These are phyloP conservation scores for Nevesoporus exiguus DNA, from an alignment of 768 basidiomycete genomes.

Conservation along the genomic window DNA sequence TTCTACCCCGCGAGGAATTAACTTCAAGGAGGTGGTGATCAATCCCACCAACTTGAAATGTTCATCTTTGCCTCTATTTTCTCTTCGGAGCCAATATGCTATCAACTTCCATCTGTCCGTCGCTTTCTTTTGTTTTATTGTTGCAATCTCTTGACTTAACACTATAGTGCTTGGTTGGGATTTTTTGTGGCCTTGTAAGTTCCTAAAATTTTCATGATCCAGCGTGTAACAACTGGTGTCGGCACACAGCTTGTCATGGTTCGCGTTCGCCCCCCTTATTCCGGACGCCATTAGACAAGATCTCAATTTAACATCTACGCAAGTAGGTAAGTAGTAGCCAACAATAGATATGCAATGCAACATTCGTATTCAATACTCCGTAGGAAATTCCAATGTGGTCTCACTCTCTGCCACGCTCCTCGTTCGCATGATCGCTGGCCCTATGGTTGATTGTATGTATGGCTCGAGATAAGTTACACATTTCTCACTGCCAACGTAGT, in stretches of 20 bases:
- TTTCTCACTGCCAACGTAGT: not conserved
- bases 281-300: constrained; percentile 54
- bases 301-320: constrained; percentile 42
- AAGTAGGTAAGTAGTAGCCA: constrained; percentile 36
- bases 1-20: not conserved
- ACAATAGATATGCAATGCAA: not conserved
- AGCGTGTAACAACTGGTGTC: not conserved
- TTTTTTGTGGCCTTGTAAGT: constrained; percentile 8
- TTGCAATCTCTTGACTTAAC: not conserved
- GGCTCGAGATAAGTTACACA: not conserved
- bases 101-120: constrained; percentile 9
- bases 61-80: not conserved
- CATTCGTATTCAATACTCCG: not conserved
- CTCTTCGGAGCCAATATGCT: constrained; percentile 1
- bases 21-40: constrained; percentile 4
- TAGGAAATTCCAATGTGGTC: constrained; percentile 48
- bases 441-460: constrained; percentile 40
- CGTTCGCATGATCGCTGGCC: constrained; percentile 49
- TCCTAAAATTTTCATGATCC: not conserved
- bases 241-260: constrained; percentile 40
- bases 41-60: constrained; percentile 6
- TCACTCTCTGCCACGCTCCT: constrained; percentile 46
- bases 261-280: constrained; percentile 57
- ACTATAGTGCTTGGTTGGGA: not conserved
- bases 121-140: too few species aligned